Evolutionary conservation across 768 basidiomycete species (phyloP).

Genomic region (Tulasnella sp.): DNA sequence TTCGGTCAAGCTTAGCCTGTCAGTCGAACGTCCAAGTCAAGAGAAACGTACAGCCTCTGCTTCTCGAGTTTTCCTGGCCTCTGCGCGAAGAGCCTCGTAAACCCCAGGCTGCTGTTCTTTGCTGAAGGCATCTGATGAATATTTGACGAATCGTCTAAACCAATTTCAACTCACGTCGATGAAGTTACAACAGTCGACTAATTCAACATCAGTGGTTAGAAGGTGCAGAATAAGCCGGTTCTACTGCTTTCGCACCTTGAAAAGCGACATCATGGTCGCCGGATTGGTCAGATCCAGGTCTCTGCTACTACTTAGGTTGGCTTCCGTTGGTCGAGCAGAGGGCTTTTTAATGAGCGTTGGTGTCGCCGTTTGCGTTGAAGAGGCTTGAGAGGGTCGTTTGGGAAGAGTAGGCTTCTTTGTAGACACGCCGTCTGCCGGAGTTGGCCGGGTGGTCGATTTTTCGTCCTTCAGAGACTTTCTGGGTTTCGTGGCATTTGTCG

Average conservation of each 20-base stretch:
- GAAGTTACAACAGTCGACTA: background rate
- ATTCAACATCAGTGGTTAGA: background rate
- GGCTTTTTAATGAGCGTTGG: background rate
- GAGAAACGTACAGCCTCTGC: background rate
- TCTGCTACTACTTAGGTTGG: background rate
- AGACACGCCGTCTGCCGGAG: background rate
- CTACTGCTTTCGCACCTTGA: background rate
- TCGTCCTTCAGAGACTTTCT: background rate
- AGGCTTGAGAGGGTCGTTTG: background rate
- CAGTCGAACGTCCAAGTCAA: background rate
- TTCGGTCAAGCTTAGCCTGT: background rate
- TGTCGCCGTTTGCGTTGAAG: background rate
- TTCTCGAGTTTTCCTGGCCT: slow-evolving; percentile 3
- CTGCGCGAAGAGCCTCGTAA: slow-evolving; percentile 3
- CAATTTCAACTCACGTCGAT: background rate
- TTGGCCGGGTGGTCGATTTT: background rate
- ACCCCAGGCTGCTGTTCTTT: background rate
- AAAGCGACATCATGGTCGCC: background rate
- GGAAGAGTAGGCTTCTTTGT: background rate
- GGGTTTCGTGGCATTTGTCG: background rate
- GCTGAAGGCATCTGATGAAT: background rate
- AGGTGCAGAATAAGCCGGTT: background rate
- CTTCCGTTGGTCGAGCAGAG: background rate
- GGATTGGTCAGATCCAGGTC: background rate
- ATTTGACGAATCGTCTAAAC: background rate